These are phyloP conservation scores for Aureobasidium sp. DNA, from an alignment of 2,329 filamentous ascomycete genomes.

Conservation along the genomic window DNA sequence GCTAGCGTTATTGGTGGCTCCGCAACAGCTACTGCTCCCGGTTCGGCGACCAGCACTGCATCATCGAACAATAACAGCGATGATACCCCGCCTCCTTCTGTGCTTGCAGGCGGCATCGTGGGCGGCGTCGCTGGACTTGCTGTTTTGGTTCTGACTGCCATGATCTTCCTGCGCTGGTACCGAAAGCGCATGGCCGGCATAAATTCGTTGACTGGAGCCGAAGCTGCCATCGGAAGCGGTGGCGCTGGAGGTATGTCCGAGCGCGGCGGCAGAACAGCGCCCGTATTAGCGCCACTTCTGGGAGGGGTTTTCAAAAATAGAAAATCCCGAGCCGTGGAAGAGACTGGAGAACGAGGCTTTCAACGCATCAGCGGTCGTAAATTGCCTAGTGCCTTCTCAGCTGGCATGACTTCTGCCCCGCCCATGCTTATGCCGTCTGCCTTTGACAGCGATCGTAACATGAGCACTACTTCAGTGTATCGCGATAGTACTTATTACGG, in stretches of 20 bases:
- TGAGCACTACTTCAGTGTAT: constrained; percentile 33
- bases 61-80: constrained; percentile 12
- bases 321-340: background rate
- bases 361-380: constrained; percentile 40
- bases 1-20: background rate
- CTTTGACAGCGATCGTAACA: constrained; percentile 15
- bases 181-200: constrained; percentile 28
- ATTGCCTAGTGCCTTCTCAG: constrained; percentile 39
- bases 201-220: constrained; percentile 21
- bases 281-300: constrained; percentile 18
- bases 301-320: constrained; percentile 13
- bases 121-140: constrained; percentile 52
- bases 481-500: constrained; percentile 35
- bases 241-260: constrained; percentile 31
- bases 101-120: constrained; percentile 54
- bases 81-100: constrained; percentile 36
- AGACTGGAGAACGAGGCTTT: constrained; percentile 32
- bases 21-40: constrained; percentile 2
- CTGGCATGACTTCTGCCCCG: constrained; percentile 31
- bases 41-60: constrained; percentile 3
- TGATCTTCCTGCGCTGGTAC: constrained; percentile 46
- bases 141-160: constrained; percentile 39
- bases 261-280: constrained; percentile 26
- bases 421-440: constrained; percentile 19
- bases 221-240: constrained; percentile 13